phyloP scores from a whole-genome alignment of 176 grass and related monocot species.

The Zizania latifolia region DNA sequence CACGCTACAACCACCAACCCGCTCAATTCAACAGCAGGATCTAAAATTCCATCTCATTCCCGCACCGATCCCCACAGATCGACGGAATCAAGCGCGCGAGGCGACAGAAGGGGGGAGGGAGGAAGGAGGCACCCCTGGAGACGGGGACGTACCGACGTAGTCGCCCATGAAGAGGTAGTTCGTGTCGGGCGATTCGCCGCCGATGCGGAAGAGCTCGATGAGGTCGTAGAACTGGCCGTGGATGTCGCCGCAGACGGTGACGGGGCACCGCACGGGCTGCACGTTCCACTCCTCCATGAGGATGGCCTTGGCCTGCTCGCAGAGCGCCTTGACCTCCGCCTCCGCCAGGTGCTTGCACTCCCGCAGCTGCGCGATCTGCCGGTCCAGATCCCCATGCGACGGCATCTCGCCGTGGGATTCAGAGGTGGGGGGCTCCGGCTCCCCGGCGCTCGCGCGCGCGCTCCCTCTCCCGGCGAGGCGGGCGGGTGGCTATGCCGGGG shows the following conservation, averaged over 20 bases:
- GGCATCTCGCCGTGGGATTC: conserved; percentile 64
- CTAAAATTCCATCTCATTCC: not conserved
- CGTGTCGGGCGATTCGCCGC: conserved; percentile 86
- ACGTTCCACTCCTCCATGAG: conserved; percentile 99
- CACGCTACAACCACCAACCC: not conserved
- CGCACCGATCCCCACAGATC: not conserved
- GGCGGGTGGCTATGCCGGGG: conserved; percentile 17
- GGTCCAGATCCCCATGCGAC: conserved; percentile 91
- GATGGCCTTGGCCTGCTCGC: conserved; percentile 95
- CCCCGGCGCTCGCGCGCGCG: not conserved
- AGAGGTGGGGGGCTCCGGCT: not conserved
- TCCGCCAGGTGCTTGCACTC: conserved; percentile 80
- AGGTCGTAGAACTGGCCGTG: conserved; percentile 99
- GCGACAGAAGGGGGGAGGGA: not conserved
- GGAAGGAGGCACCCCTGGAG: too few species aligned
- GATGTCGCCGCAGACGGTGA: conserved; percentile 96
- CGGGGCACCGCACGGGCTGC: conserved; percentile 90
- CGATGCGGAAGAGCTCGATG: conserved; percentile 96
- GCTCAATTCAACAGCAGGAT: not conserved
- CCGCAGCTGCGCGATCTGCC: conserved; percentile 91
- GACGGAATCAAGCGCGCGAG: not conserved
- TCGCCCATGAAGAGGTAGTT: conserved; percentile 99
- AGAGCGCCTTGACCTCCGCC: conserved; percentile 73
- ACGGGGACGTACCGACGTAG: conserved; percentile 72
- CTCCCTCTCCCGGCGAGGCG: conserved; percentile 11